Evolutionary conservation across 305 asterid species (phyloP).

Genomic region (Euphrasia arctica): DNA sequence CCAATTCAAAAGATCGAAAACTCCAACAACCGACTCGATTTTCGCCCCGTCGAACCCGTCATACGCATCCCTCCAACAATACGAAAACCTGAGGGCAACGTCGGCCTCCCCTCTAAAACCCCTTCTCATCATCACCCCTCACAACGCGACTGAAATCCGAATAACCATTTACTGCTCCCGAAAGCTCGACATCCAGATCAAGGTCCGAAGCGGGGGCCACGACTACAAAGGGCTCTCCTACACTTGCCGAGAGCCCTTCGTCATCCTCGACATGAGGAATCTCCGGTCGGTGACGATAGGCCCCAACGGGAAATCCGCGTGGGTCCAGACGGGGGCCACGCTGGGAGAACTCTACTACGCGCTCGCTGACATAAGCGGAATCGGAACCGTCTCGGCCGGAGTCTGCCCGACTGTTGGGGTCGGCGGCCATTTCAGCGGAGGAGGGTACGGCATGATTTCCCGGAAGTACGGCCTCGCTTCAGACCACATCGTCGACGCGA

Average conservation of each 20-base stretch:
- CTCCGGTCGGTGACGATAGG: slow-evolving; percentile 19
- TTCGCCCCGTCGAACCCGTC: slow-evolving; percentile 25
- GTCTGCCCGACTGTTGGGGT: slow-evolving; percentile 34
- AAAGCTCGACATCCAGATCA: slow-evolving; percentile 30
- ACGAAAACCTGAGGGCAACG: slow-evolving; percentile 16
- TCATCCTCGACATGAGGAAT: slow-evolving; percentile 35
- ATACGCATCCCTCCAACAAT: slow-evolving; percentile 12
- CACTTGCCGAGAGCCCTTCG: slow-evolving; percentile 30
- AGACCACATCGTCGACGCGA: slow-evolving; percentile 34
- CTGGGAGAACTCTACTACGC: slow-evolving; percentile 28
- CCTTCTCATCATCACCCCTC: slow-evolving; percentile 28
- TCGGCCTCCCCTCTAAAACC: slow-evolving; percentile 18
- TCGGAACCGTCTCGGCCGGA: slow-evolving; percentile 28
- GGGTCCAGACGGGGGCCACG: slow-evolving; percentile 29
- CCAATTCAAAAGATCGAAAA: slow-evolving; percentile 15
- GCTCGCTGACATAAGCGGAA: neutral
- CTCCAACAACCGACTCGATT: neutral
- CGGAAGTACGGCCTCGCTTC: slow-evolving; percentile 32
- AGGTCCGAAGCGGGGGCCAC: slow-evolving; percentile 19
- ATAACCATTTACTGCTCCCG: slow-evolving; percentile 33
- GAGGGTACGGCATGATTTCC: slow-evolving; percentile 36
- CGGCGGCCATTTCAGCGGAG: slow-evolving; percentile 39
- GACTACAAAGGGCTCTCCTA: slow-evolving; percentile 32
- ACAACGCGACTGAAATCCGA: slow-evolving; percentile 24
- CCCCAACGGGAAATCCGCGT: neutral